These are phyloP conservation scores for Phytophthora ramorum DNA, from an alignment of 352 stramenopile species.

Conservation along the genomic window DNA sequence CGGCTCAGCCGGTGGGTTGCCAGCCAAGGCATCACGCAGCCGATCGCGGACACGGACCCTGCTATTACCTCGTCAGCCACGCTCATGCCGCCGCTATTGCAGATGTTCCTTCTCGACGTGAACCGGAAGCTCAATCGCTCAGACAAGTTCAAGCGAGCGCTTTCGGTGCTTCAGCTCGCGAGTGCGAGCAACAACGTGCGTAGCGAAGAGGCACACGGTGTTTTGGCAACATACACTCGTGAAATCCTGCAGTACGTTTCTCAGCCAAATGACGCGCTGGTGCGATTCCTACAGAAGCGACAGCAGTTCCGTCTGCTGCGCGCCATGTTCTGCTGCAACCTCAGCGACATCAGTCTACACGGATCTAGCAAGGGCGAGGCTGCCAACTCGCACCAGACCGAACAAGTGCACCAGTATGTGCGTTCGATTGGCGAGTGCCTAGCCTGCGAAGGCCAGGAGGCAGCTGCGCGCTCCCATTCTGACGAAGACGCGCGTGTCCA, in stretches of 20 bases:
- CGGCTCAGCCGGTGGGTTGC: slow-evolving; percentile 68
- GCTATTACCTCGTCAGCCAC: slow-evolving; percentile 49
- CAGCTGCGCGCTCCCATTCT: slow-evolving; percentile 37
- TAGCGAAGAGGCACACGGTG: slow-evolving; percentile 60
- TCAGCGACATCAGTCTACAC: slow-evolving; percentile 67
- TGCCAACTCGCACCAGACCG: slow-evolving; percentile 33
- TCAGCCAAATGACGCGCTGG: slow-evolving; percentile 60
- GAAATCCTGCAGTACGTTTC: slow-evolving; percentile 65
- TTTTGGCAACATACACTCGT: slow-evolving; percentile 61
- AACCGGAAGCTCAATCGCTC: slow-evolving; percentile 62
- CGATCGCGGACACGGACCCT: slow-evolving; percentile 53
- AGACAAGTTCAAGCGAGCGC: slow-evolving; percentile 56
- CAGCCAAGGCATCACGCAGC: slow-evolving; percentile 60
- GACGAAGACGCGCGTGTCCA: slow-evolving; percentile 41
- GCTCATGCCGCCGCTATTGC: slow-evolving; percentile 63
- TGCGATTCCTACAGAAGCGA: slow-evolving; percentile 70
- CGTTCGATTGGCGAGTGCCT: slow-evolving; percentile 74
- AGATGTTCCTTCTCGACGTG: slow-evolving; percentile 68
- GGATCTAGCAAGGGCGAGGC: slow-evolving; percentile 27
- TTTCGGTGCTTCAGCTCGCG: slow-evolving; percentile 49
- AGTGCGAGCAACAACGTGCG: slow-evolving; percentile 48
- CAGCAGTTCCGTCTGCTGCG: slow-evolving; percentile 72
- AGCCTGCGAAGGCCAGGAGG: slow-evolving; percentile 60
- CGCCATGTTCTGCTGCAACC: slow-evolving; percentile 68
- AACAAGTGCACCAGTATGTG: slow-evolving; percentile 56